Evolutionary conservation across 2,329 filamentous ascomycete genomes (phyloP), one percentile per base, ranked within the genome.

Genomic region (Cyclaneusma minus): DNA sequence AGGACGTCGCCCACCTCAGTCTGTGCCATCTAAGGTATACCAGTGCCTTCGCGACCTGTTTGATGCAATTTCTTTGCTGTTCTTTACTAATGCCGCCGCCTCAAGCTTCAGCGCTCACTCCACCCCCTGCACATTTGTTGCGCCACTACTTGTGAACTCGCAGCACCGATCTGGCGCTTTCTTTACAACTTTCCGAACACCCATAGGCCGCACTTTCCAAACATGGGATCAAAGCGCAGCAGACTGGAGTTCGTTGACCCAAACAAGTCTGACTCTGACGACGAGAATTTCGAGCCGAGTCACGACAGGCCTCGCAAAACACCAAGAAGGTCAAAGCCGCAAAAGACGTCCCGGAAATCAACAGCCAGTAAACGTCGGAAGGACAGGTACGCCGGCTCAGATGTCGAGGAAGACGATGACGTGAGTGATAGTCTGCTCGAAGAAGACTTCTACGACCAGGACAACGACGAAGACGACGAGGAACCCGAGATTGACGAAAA

Each of bases 231-330:
- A n/a, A n/a, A n/a, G n/a, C n/a, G n/a, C n/a, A n/a, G 70, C 28
- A 76, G 73, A 57, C 50, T 69, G 29, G 61, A 68, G 35, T 57
- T 59, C 29, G 76, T 75, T 38, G 71, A 77, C 46, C 68, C 66
- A 3, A 75, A 74, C 45, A 64, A 70, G 43, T 76, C 71, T 26
- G 71, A 77, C 38, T 58, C 71, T 3, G 63, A 70, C 25, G 71
- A 77, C 42, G 68, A 70, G 36, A 73, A 73, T 45, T 77, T 76
- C 41, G 63, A 71, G 31, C 69, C 69, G 10, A 45, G 49, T 10
- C 57, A 61, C 37, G 55, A 50, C 14, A 51, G 53, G 16, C 52
- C 60, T 10, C 50, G 50, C 29, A 62, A 57, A 36, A 59, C 57
- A 28, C 40, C 51, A 4, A 54, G 56, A 13, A 45, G 54, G 16